Base-by-base conservation (phyloP, 257 asterid genomes). In the Knoxia roxburghii region DNA sequence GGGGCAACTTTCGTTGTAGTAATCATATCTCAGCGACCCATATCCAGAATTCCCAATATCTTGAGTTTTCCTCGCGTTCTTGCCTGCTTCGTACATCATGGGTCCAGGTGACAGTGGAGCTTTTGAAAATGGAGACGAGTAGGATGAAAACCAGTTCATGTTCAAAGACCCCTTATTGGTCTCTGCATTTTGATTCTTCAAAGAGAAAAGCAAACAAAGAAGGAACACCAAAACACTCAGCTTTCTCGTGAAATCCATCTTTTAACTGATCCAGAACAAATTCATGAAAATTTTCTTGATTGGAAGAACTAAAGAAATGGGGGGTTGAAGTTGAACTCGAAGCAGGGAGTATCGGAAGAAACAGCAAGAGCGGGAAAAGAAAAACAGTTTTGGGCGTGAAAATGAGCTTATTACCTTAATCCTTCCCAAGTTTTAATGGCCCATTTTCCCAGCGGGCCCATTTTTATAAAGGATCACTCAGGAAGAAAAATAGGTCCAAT, bases 1-100 rank as follows among this genome's bases (percentile, higher is more conserved):
- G 1, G 95, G 86, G 67, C 95, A 90, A 13, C 86, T 71, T 48
- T 84, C 79, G 4, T 48, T 59, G 76, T 88, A 86, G 79, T 78
- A 88, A 76, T 88, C 89, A 50, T 82, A 88, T 12, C 59, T 52
- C 48, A 86, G 85, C 50, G 73, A 32, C 20, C 68, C 71, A 21
- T 55, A n/a, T 23, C 58, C 46, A 7, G 64, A 49, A 14, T 2
- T 45, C 1, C 60, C 45, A 18, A n/a, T 26, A 30, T 70, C 80
- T 35, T 53, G 75, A 21, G 23, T 69, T 20, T 29, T 48, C 62
- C 46, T 40, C 61, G 33, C 64, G 35, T 39, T n/a, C 15, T 21
- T 18, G 8, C 58, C 53, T 21, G 67, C 20, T 1, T 26, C 18
- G 65, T 54, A 14, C 67, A 6, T 24, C 30, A 50, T 48, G 26